Evolutionary conservation across 1,284 basidiomycete species (phyloP), one percentile per base, ranked within the genome.

Genomic region (Entoloma clypeatum): DNA sequence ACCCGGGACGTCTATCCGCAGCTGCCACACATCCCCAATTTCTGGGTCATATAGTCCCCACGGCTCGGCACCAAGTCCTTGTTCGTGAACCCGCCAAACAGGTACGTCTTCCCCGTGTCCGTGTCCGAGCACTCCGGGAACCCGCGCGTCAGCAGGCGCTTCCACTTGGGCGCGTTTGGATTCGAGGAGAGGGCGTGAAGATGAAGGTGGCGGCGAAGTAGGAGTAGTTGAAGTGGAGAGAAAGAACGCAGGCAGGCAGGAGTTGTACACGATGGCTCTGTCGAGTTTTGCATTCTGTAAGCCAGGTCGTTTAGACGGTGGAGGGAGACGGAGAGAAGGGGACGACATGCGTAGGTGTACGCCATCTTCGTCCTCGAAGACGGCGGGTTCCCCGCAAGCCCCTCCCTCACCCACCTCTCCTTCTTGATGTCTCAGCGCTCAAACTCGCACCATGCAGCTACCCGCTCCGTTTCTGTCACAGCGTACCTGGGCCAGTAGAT

Each of bases 361-460:
- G 57, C 60, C 52, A 65, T 55, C 47, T 71, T 65, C 4, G 65
- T 58, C 18, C 68, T 59, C 1, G 63, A 57, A 31, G 59, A 67
- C 1, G 67, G 66, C 9, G 55, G 38, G 41, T 69, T 71, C 3
- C 70, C 68, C 2, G 52, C 41, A 32, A 65, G 41, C 21, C 66
- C 53, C 47, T 70, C 67, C 22, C 57, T 49, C 24, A 49, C 58
- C 70, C 68, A 72, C 35, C 48, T 53, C 36, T 57, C 50, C 5
- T 49, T 44, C n/a, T 53, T 40, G 22, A 69, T 52, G 41, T 59
- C 56, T 61, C 62, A 71, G 41, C 60, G 63, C 69, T 68, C 71
- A 39, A 65, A 54, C 46, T 71, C 69, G 48, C 50, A 0, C 53
- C 61, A 36, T 66, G 59, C 5, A 51, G 44, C 39, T 63, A 10